Conservation (phyloP, 2,329 filamentous ascomycete genomes). For the Dactylellina leptospora region DNA sequence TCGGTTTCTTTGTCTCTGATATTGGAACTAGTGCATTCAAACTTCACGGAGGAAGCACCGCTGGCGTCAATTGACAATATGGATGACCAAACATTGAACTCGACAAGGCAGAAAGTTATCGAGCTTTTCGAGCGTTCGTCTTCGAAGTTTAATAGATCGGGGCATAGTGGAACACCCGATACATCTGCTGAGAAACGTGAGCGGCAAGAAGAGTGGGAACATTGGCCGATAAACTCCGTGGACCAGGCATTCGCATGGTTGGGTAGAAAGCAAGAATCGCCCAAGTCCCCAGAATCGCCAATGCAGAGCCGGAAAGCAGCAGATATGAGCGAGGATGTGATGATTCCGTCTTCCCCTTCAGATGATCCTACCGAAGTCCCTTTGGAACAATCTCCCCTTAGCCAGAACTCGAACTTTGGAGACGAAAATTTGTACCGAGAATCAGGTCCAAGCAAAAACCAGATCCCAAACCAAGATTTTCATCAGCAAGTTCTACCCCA, state of each 20-base stretch:
- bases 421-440: slow-evolving; percentile 7
- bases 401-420: slow-evolving; percentile 12
- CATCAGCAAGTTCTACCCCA: not conserved
- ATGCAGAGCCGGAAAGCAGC: not conserved
- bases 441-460: not conserved
- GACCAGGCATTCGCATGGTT: slow-evolving; percentile 32
- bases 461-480: not conserved
- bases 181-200: slow-evolving; percentile 34
- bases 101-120: slow-evolving; percentile 16
- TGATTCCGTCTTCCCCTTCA: not conserved
- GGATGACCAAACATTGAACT: slow-evolving; percentile 1
- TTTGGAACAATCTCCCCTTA: slow-evolving; percentile 3
- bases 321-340: not conserved
- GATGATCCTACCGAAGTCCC: not conserved
- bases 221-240: slow-evolving; percentile 30
- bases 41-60: not conserved
- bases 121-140: slow-evolving; percentile 18
- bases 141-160: slow-evolving; percentile 1
- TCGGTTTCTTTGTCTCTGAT: slow-evolving; percentile 22
- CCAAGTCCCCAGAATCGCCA: not conserved
- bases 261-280: not conserved
- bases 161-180: slow-evolving; percentile 15
- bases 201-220: slow-evolving; percentile 39
- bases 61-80: slow-evolving; percentile 2
- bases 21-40: slow-evolving; percentile 13